Evolutionary conservation across 2,329 filamentous ascomycete species (phyloP).

Genomic region (Geosmithia morbida): DNA sequence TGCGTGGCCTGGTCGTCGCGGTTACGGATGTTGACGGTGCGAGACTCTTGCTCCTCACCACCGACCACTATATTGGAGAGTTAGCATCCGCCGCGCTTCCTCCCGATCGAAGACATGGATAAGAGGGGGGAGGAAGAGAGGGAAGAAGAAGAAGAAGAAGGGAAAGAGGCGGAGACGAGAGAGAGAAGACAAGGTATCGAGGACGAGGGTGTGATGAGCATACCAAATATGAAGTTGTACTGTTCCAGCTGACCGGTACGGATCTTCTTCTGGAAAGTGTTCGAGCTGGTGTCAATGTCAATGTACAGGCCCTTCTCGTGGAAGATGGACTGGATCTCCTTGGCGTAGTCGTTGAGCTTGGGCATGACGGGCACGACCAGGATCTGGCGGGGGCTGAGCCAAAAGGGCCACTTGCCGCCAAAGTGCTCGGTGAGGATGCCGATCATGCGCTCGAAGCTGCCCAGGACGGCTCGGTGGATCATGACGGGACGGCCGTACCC

Average conservation of each 20-base stretch:
- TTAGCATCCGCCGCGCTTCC: too few species aligned
- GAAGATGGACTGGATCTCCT: conserved; percentile 58
- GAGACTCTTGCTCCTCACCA: conserved; percentile 43
- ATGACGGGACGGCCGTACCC: conserved; percentile 73
- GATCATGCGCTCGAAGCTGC: conserved; percentile 52
- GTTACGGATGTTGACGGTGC: conserved; percentile 49
- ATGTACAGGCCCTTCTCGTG: conserved; percentile 54
- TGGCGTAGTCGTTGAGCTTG: conserved; percentile 64
- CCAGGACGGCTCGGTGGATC: conserved; percentile 71
- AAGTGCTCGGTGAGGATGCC: conserved; percentile 76
- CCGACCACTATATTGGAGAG: conserved; percentile 34
- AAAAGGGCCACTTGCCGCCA: conserved; percentile 80
- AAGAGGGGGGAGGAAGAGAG: background rate
- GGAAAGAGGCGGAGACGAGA: background rate
- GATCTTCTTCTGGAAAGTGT: conserved; percentile 85
- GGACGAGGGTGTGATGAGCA: conserved; percentile 9
- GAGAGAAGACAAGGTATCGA: background rate
- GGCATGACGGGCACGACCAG: conserved; percentile 48
- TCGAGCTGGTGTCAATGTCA: conserved; percentile 43
- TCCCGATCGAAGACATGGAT: background rate
- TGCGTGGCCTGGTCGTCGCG: conserved; percentile 48
- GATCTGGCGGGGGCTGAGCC: conserved; percentile 73
- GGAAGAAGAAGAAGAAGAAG: background rate
- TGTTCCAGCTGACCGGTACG: conserved; percentile 65
- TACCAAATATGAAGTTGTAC: conserved; percentile 73